These are phyloP conservation scores for Xylaria sp. DNA, from an alignment of 2,329 filamentous ascomycete species.

Conservation along the genomic window DNA sequence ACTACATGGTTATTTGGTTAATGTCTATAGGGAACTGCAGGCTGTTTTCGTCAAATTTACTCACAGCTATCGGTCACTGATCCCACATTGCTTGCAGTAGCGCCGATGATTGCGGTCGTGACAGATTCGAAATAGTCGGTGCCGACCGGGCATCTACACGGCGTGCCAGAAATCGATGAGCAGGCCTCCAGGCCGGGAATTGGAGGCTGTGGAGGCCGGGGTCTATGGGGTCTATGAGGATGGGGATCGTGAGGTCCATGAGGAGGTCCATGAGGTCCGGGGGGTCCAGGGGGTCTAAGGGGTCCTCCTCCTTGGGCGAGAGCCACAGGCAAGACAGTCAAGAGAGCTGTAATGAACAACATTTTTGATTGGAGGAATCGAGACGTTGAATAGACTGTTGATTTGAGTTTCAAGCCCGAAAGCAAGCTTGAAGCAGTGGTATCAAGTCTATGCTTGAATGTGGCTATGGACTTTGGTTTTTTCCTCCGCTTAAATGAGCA, in stretches of 20 bases:
- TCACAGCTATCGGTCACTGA: constrained; percentile 28
- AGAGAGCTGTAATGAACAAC: constrained; percentile 15
- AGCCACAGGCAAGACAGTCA: constrained; percentile 16
- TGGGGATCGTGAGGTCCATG: too few relatives aligned
- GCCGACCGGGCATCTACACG: constrained; percentile 30
- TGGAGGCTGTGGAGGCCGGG: neutral
- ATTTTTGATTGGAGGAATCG: constrained; percentile 12
- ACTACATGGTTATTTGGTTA: constrained; percentile 12
- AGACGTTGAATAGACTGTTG: neutral
- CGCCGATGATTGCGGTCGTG: constrained; percentile 27
- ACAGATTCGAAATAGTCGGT: constrained; percentile 33
- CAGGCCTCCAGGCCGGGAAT: constrained; percentile 18
- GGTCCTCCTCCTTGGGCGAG: constrained; percentile 6
- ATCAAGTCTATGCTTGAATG: neutral
- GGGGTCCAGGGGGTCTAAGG: neutral
- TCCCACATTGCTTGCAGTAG: constrained; percentile 26
- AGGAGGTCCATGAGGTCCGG: neutral
- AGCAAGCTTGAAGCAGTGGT: neutral
- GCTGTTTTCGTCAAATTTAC: neutral
- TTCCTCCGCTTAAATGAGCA: neutral
- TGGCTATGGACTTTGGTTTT: neutral
- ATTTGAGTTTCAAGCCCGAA: neutral
- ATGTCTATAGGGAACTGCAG: neutral
- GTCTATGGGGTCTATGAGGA: neutral
- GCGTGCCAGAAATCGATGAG: constrained; percentile 30